A percentile compares a stretch with the other conserved stretches of the same genome.
These are phyloP conservation scores for Zopfia rhizophila DNA, from an alignment of 2,329 filamentous ascomycete species.

Conservation along the genomic window DNA sequence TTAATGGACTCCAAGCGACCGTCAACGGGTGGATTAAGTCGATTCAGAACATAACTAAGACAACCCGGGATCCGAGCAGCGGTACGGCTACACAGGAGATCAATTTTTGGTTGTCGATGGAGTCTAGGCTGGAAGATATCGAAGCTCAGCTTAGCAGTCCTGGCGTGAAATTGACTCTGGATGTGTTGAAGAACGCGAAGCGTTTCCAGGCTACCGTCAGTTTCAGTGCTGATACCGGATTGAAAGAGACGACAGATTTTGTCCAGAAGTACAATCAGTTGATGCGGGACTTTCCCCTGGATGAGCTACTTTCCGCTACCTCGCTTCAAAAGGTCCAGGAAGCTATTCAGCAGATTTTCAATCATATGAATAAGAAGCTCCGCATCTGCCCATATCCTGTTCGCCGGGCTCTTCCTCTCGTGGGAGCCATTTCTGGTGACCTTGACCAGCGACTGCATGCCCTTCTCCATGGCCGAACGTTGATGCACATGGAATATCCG, in stretches of 20 bases:
- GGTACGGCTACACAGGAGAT: conserved; percentile 95
- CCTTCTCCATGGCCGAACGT: conserved; percentile 82
- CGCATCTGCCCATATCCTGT: conserved; percentile 97
- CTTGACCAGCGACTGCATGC: conserved; percentile 87
- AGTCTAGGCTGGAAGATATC: conserved; percentile 89
- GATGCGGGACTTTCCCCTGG: conserved; percentile 97
- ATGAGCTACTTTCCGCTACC: conserved; percentile 92
- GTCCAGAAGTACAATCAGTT: conserved; percentile 99
- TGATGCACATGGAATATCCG: conserved; percentile 91
- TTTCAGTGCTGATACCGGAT: conserved; percentile 92
- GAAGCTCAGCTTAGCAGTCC: conserved; percentile 88
- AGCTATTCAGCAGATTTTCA: conserved; percentile 88
- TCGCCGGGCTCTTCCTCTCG: conserved; percentile 87
- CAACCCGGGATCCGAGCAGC: conserved; percentile 82
- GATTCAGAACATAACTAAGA: conserved; percentile 94
- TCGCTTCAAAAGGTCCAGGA: conserved; percentile 89
- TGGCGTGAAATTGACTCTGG: conserved; percentile 88
- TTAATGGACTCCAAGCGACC: conserved; percentile 91
- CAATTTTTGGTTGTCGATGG: conserved; percentile 99
- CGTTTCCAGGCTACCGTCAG: conserved; percentile 97
- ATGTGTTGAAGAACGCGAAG: conserved; percentile 96
- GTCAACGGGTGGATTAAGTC: conserved; percentile 99
- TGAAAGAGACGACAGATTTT: conserved; percentile 95
- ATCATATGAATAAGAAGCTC: conserved; percentile 96
- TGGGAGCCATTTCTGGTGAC: conserved; percentile 95